Conservation (phyloP, 2,329 filamentous ascomycete genomes). For the Bipolaris victoriae region DNA sequence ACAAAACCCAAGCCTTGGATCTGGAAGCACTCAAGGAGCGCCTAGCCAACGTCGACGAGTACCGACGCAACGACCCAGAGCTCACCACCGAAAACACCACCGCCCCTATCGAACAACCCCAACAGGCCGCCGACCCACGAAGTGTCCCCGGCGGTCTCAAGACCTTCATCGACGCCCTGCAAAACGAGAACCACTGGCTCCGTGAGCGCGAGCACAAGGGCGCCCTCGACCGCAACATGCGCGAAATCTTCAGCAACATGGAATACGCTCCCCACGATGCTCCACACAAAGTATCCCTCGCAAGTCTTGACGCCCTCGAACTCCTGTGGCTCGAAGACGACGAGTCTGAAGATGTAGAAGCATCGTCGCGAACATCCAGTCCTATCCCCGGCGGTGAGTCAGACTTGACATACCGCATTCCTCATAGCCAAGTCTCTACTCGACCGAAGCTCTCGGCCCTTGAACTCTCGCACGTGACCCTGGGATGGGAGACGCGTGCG, state of each 20-base stretch:
- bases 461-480: conserved; percentile 11
- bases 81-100: conserved; percentile 3
- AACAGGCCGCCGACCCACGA: conserved; percentile 15
- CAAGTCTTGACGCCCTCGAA: conserved; percentile 7
- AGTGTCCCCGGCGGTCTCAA: conserved; percentile 22
- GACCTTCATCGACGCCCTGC: conserved; percentile 32
- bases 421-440: conserved; percentile 2
- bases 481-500: conserved; percentile 15
- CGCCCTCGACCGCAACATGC: conserved; percentile 23
- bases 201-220: conserved; percentile 32
- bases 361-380: conserved; percentile 2
- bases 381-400: neutral
- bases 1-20: conserved; percentile 26
- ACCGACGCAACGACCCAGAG: conserved; percentile 6
- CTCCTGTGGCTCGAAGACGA: conserved; percentile 16
- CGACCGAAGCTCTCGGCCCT: conserved; percentile 17
- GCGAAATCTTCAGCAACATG: conserved; percentile 19
- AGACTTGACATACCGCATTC: conserved; percentile 6
- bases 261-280: conserved; percentile 1
- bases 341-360: conserved; percentile 3
- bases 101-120: conserved; percentile 18
- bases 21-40: conserved; percentile 27
- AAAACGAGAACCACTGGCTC: conserved; percentile 41
- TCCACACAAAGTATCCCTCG: conserved; percentile 1
- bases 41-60: conserved; percentile 15